These are phyloP conservation scores for Prunus kanzakura DNA, from an alignment of 306 rosid species.

Conservation along the genomic window DNA sequence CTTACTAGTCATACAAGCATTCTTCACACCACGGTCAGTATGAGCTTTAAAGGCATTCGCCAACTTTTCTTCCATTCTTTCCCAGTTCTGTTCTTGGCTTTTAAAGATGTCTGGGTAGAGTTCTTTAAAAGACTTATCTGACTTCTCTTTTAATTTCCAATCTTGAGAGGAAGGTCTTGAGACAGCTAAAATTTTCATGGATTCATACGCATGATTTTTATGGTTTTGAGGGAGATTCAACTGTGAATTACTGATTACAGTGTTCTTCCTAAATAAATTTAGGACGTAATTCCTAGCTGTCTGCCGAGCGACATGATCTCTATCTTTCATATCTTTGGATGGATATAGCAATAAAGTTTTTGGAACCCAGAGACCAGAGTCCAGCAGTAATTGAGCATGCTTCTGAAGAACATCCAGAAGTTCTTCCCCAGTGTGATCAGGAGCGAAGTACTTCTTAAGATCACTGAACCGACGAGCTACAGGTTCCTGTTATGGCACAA, in stretches of 20 bases:
- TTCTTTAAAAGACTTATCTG: slow-evolving; percentile 55
- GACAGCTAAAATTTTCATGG: slow-evolving; percentile 49
- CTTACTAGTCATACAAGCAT: slow-evolving; percentile 22
- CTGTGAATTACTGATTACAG: slow-evolving; percentile 43
- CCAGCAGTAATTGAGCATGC: slow-evolving; percentile 46
- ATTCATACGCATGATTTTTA: slow-evolving; percentile 26
- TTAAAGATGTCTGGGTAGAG: slow-evolving; percentile 47
- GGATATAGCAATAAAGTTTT: slow-evolving; percentile 48
- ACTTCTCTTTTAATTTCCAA: slow-evolving; percentile 46
- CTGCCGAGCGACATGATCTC: slow-evolving; percentile 17
- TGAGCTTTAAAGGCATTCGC: slow-evolving; percentile 16
- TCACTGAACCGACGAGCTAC: slow-evolving; percentile 57
- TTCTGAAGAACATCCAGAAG: slow-evolving; percentile 57
- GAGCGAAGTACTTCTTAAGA: slow-evolving; percentile 78
- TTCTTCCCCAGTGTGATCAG: slow-evolving; percentile 52
- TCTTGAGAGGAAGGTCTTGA: slow-evolving; percentile 38
- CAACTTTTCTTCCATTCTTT: slow-evolving; percentile 26
- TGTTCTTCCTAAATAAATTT: slow-evolving; percentile 46
- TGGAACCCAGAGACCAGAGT: slow-evolving; percentile 74
- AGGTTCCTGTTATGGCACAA: slow-evolving; percentile 50
- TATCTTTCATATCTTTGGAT: not conserved
- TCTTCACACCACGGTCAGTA: slow-evolving; percentile 32
- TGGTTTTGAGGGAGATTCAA: slow-evolving; percentile 29
- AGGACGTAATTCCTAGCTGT: slow-evolving; percentile 57
- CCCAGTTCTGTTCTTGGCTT: slow-evolving; percentile 47